These are phyloP conservation scores for Blastomyces emzantsi DNA, from an alignment of 2,329 filamentous ascomycete species.

Conservation along the genomic window DNA sequence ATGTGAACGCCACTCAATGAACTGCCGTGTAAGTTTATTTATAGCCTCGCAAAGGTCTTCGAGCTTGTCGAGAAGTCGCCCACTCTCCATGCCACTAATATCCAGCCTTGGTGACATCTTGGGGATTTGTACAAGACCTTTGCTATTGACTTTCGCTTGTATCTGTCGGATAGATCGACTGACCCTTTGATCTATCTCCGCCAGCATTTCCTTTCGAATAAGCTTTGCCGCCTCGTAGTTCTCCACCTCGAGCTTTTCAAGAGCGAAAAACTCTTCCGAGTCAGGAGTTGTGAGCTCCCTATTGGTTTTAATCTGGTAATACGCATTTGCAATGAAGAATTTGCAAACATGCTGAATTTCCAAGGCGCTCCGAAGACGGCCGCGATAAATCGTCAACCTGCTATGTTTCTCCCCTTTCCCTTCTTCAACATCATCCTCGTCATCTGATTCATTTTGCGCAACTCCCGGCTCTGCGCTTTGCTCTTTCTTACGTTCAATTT, in stretches of 20 bases:
- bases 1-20: constrained; percentile 66
- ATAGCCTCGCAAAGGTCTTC: constrained; percentile 57
- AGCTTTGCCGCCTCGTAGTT: constrained; percentile 70
- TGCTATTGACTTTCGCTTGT: constrained; percentile 42
- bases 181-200: constrained; percentile 49
- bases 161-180: constrained; percentile 57
- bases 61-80: constrained; percentile 55
- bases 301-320: constrained; percentile 73
- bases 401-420: constrained; percentile 29
- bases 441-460: constrained; percentile 17
- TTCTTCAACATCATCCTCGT: constrained; percentile 31
- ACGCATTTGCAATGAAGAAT: constrained; percentile 78
- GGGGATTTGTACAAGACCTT: constrained; percentile 55
- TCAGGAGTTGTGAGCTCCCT: constrained; percentile 53
- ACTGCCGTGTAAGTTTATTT: constrained; percentile 60
- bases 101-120: constrained; percentile 47
- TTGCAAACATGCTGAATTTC: constrained; percentile 72
- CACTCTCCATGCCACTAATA: constrained; percentile 63
- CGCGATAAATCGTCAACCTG: constrained; percentile 51
- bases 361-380: constrained; percentile 60
- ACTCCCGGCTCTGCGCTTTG: constrained; percentile 7
- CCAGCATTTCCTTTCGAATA: constrained; percentile 69
- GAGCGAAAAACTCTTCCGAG: constrained; percentile 54
- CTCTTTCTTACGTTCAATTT: constrained; percentile 35
- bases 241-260: constrained; percentile 62